Base-by-base conservation (phyloP, 2,329 filamentous ascomycete genomes). In the Diaporthe ampelina region DNA sequence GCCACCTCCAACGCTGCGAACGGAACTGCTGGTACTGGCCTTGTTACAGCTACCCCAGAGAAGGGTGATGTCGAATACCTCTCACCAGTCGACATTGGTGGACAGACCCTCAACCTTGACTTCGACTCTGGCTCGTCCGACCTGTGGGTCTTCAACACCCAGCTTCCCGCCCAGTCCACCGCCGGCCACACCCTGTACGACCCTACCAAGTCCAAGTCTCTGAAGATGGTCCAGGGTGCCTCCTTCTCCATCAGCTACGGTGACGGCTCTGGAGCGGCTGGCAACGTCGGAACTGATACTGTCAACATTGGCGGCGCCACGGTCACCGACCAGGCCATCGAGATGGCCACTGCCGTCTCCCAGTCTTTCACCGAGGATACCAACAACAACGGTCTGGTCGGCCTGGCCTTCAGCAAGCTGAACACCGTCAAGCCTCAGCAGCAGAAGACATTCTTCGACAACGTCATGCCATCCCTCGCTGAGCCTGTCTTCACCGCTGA, bases 111-210 rank as follows among this genome's bases (percentile, higher is more conserved):
- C 73, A 90, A 91, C 79, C 84, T 95, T 80, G 90, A 94, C 81
- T 94, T 95, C 80, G 93, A 95, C 82, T 93, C 92, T n/a, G 93
- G 93, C 73, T 94, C 92, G 2, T 89, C 93, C 17, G 93, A 94
- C 82, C 87, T 94, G 85, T 95, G 92, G 93, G 89, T 93, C 29
- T 93, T 94, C 84, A 93, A 89, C 84, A 91, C 89, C 21, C 81
- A 87, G 72, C 87, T 94, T 50, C 80, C 87, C 1, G 71, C 83
- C 0, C 74, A 80, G 7, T 76, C 85, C 59, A 86, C 85, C 50
- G 79, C 80, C 37, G 86, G 87, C 52, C 93, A 93, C 82, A 78
- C 78, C 13, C 70, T 84, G 32, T 87, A 80, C 77, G 81, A 86
- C 77, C 80, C 84, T 4, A 73, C 75, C 19, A 77, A 82, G 76